Conservation (phyloP, 176 grass and related monocot species). For the Puya raimondii region DNA sequence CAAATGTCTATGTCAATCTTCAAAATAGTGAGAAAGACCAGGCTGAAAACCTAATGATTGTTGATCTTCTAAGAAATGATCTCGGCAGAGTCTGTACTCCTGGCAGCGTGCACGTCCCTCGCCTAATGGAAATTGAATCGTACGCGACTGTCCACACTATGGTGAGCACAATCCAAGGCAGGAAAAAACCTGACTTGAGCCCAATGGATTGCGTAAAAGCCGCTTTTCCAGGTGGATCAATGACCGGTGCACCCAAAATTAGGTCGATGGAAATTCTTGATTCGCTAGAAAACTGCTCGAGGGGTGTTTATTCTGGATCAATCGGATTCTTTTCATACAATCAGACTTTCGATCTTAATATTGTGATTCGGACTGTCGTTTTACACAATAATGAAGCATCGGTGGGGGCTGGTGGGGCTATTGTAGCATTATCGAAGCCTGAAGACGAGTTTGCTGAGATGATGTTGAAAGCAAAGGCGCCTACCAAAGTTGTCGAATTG, state of each 20-base stretch:
- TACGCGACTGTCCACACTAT: conserved; percentile 89
- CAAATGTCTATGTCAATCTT: too few species aligned
- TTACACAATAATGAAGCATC: conserved; percentile 56
- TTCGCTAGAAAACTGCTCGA: conserved; percentile 58
- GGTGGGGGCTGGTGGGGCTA: conserved; percentile 66
- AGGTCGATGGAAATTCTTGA: conserved; percentile 92
- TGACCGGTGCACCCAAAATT: conserved; percentile 94
- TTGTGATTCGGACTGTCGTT: conserved; percentile 74
- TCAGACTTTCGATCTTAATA: conserved; percentile 71
- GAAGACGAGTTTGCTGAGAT: conserved; percentile 78
- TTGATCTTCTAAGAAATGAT: conserved; percentile 90
- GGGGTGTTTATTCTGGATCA: conserved; percentile 89
- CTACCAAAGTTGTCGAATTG: conserved; percentile 43
- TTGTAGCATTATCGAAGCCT: conserved; percentile 56
- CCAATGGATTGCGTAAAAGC: conserved; percentile 66
- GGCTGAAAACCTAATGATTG: conserved; percentile 97
- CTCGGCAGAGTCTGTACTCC: conserved; percentile 69
- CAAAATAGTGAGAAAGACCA: conserved; percentile 81
- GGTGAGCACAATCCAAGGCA: conserved; percentile 69
- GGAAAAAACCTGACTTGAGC: conserved; percentile 42
- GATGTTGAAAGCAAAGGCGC: conserved; percentile 84
- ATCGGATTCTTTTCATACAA: conserved; percentile 91
- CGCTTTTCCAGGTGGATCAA: conserved; percentile 87
- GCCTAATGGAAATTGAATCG: conserved; percentile 86
- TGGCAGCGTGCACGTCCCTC: conserved; percentile 60